A percentile compares a stretch with the other conserved stretches of the same genome.
Evolutionary conservation across 23 red algal species (phyloP).

Genomic region (Gracilaria gracilis): DNA sequence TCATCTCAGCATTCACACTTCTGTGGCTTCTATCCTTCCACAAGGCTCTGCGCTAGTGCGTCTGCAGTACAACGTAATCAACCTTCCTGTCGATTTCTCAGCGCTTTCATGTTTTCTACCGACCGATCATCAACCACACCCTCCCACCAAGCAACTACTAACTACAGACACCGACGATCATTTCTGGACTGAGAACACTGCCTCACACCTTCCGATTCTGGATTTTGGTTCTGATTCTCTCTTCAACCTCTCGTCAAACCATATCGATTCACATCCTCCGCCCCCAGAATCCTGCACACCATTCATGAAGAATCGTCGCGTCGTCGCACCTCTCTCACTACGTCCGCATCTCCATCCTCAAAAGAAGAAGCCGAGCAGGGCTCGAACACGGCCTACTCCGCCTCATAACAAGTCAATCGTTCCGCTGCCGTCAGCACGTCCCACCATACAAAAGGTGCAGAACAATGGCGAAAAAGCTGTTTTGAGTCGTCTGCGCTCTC

Average conservation of each 20-base stretch:
- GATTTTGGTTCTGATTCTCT: constrained; percentile 21
- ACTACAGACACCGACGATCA: not conserved
- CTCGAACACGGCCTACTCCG: not conserved
- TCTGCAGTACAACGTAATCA: constrained; percentile 11
- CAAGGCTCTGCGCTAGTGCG: not conserved
- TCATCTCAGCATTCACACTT: constrained; percentile 4
- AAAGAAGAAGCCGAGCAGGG: not conserved
- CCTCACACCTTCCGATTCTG: not conserved
- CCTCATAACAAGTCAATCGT: constrained; percentile 2
- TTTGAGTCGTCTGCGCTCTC: constrained; percentile 18
- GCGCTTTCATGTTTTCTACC: constrained; percentile 4
- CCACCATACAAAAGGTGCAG: not conserved
- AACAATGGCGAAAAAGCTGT: constrained; percentile 18
- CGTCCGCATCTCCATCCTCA: not conserved
- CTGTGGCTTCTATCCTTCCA: constrained; percentile 9
- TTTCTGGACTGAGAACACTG: constrained; percentile 21
- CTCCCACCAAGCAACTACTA: not conserved
- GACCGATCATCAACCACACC: not conserved
- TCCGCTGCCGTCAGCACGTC: not conserved
- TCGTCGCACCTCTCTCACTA: not conserved
- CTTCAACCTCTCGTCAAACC: constrained; percentile 2
- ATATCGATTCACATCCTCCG: not conserved
- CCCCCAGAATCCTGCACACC: not conserved
- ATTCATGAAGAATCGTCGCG: not conserved
- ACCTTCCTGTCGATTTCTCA: constrained; percentile 1